phyloP scores from a whole-genome alignment of 2,329 filamentous ascomycete genomes.

The Fusarium nodosum region DNA sequence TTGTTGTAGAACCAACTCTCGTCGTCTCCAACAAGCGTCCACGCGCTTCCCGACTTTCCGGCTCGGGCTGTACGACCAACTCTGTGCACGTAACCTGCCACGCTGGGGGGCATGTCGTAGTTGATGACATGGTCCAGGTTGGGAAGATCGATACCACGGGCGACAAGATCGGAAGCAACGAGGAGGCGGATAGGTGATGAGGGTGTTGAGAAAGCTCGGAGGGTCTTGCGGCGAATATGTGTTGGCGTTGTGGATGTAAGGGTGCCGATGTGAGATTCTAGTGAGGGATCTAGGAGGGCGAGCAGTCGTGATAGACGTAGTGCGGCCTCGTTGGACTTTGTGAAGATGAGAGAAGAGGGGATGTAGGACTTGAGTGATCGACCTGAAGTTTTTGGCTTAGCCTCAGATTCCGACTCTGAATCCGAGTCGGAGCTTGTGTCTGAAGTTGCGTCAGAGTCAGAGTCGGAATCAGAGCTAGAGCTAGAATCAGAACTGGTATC shows the following conservation, averaged over 20 bases:
- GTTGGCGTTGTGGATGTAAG: slow-evolving; percentile 85
- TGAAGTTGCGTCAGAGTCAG: slow-evolving; percentile 47
- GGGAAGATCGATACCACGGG: slow-evolving; percentile 87
- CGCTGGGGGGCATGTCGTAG: slow-evolving; percentile 88
- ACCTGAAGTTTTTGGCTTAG: slow-evolving; percentile 23
- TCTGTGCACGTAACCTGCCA: slow-evolving; percentile 89
- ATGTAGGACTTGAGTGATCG: slow-evolving; percentile 48
- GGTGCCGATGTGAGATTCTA: slow-evolving; percentile 72
- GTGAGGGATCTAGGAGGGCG: slow-evolving; percentile 71
- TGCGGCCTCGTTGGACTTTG: slow-evolving; percentile 89
- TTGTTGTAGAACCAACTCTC: slow-evolving; percentile 96
- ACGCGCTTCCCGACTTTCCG: slow-evolving; percentile 80
- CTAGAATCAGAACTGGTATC: slow-evolving; percentile 47
- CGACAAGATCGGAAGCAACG: slow-evolving; percentile 92
- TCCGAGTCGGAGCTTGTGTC: slow-evolving; percentile 50
- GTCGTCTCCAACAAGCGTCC: slow-evolving; percentile 85
- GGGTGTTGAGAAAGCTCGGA: slow-evolving; percentile 75
- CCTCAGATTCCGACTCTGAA: slow-evolving; percentile 50
- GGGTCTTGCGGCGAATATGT: slow-evolving; percentile 74
- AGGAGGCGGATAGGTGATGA: slow-evolving; percentile 80
- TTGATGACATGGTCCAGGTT: slow-evolving; percentile 88
- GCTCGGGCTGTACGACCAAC: slow-evolving; percentile 92
- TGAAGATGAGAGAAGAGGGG: slow-evolving; percentile 81
- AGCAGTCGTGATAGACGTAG: slow-evolving; percentile 88
- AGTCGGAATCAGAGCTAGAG: slow-evolving; percentile 52